Conservation (phyloP, 2,329 filamentous ascomycete species). For the Aspergillus fructus region DNA sequence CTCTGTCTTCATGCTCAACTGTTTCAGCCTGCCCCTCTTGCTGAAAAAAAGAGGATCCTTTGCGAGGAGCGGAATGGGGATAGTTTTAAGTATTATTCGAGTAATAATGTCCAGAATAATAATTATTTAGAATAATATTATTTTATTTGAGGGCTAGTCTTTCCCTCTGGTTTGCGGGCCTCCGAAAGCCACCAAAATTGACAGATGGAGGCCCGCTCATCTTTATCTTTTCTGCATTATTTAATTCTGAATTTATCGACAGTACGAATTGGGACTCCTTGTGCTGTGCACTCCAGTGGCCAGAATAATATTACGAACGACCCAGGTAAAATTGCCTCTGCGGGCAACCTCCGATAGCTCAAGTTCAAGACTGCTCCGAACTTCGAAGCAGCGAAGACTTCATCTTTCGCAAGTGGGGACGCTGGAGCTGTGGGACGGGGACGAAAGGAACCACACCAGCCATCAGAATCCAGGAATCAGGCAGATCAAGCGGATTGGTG, state of each 20-base stretch:
- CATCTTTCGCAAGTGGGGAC: neutral
- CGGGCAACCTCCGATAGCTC: neutral
- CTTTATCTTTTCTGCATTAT: conserved; percentile 9
- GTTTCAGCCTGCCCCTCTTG: neutral
- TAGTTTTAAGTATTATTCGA: no score
- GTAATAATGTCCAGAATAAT: no score
- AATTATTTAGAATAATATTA: neutral
- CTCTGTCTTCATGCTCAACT: neutral
- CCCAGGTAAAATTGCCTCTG: neutral
- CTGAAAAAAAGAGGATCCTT: neutral
- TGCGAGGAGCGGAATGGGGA: neutral
- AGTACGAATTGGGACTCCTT: no score
- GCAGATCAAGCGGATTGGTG: conserved; percentile 2
- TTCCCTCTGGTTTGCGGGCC: conserved; percentile 12
- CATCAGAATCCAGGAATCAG: neutral
- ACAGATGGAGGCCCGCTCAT: conserved; percentile 22
- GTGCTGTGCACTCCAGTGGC: no score
- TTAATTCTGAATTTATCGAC: neutral
- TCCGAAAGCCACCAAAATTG: conserved; percentile 25
- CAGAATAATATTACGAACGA: no score
- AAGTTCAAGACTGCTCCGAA: neutral
- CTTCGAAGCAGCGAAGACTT: neutral
- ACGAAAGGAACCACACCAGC: neutral
- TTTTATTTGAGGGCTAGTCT: neutral
- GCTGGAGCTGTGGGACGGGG: neutral